A percentile compares a stretch with the other conserved stretches of the same genome.
phyloP scores from a whole-genome alignment of 2,329 filamentous ascomycete species.

The Pseudogymnoascus sp. region DNA sequence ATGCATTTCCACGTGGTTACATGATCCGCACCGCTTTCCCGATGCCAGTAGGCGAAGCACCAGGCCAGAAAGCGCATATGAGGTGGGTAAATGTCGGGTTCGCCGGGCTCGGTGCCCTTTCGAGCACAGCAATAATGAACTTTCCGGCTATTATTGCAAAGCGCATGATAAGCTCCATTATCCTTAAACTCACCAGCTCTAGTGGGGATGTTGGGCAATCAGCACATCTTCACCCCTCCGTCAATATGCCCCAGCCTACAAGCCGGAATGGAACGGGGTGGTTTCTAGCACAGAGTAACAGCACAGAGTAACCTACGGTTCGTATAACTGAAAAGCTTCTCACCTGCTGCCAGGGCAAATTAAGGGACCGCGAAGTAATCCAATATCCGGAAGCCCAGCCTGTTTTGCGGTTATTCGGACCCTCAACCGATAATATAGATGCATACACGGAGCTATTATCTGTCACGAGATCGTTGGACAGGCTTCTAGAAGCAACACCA shows the following conservation, averaged over 20 bases:
- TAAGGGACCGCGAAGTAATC: background rate
- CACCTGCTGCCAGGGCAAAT: background rate
- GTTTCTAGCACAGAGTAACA: background rate
- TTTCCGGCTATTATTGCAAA: background rate
- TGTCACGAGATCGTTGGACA: background rate
- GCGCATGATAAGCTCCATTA: background rate
- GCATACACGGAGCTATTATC: background rate
- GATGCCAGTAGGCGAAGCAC: background rate
- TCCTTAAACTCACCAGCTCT: background rate
- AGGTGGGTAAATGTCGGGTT: background rate
- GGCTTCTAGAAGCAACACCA: background rate
- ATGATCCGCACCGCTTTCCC: background rate
- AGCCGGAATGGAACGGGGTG: background rate
- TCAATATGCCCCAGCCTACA: background rate
- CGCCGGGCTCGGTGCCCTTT: background rate
- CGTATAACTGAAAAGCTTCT: background rate
- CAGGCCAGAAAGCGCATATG: background rate
- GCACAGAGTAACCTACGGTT: background rate
- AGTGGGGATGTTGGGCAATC: background rate
- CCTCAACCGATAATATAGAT: background rate
- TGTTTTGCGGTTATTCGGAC: constrained; percentile 1
- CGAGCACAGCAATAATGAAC: background rate
- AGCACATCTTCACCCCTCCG: background rate
- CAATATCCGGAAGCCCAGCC: constrained; percentile 5
- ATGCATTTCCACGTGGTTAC: background rate